Evolutionary conservation across 2,329 filamentous ascomycete species (phyloP).

Genomic region (Coniochaeta pulveracea): DNA sequence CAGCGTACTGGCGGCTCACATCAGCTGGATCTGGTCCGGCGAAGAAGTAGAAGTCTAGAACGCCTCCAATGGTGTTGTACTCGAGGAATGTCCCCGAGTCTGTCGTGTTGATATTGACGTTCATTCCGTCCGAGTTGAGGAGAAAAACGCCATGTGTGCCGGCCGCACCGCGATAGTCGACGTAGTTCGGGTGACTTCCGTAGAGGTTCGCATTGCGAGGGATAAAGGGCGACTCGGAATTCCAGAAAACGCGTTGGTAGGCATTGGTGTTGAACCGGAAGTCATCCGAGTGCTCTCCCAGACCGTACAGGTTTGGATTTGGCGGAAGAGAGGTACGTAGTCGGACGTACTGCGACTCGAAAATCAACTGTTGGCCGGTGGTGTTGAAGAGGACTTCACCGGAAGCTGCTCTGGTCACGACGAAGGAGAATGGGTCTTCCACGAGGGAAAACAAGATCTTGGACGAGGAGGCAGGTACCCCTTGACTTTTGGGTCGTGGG

Average conservation of each 20-base stretch:
- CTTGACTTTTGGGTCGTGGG: conserved; percentile 38
- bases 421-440: conserved; percentile 54
- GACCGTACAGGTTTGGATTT: conserved; percentile 59
- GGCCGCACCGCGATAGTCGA: conserved; percentile 47
- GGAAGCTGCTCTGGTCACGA: conserved; percentile 30
- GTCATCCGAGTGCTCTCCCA: conserved; percentile 65
- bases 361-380: conserved; percentile 43
- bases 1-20: conserved; percentile 46
- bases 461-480: conserved; percentile 16
- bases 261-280: conserved; percentile 54
- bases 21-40: conserved; percentile 46
- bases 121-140: conserved; percentile 65
- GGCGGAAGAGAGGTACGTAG: conserved; percentile 57
- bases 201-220: conserved; percentile 56
- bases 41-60: conserved; percentile 61
- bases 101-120: conserved; percentile 56
- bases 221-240: conserved; percentile 51
- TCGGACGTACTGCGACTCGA: conserved; percentile 64
- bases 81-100: conserved; percentile 57
- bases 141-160: conserved; percentile 56
- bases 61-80: conserved; percentile 66
- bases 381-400: conserved; percentile 46
- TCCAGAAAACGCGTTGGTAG: conserved; percentile 60
- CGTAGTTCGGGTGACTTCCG: conserved; percentile 61
- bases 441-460: conserved; percentile 35